These are phyloP conservation scores for Cutaneotrichosporon spelunceum DNA, from an alignment of 1,284 basidiomycete genomes.

Conservation along the genomic window DNA sequence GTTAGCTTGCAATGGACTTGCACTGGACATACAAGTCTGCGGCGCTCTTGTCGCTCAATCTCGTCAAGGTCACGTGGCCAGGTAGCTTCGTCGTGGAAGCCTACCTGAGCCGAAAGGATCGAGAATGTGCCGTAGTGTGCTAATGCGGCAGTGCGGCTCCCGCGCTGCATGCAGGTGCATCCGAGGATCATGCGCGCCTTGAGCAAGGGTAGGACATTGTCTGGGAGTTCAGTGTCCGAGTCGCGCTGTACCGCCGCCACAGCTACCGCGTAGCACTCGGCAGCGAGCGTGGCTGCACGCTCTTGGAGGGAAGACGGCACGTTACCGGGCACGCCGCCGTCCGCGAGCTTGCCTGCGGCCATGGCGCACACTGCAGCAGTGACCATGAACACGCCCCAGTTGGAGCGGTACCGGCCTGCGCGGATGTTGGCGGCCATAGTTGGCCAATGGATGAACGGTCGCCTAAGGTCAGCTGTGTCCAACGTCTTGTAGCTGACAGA, in stretches of 20 bases:
- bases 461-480: neutral
- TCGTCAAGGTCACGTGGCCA: neutral
- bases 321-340: neutral
- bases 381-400: conserved; percentile 2
- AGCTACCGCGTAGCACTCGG: neutral
- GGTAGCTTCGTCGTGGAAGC: neutral
- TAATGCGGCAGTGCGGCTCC: too few relatives aligned
- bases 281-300: neutral
- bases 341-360: neutral
- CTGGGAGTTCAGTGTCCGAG: neutral
- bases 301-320: neutral
- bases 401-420: neutral
- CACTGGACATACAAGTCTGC: neutral
- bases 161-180: conserved; percentile 1
- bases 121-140: conserved; percentile 1
- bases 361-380: neutral
- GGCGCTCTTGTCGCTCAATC: conserved; percentile 4
- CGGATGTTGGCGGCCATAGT: neutral
- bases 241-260: neutral
- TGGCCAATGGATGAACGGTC: conserved; percentile 5
- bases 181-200: neutral
- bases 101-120: neutral
- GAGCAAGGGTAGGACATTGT: neutral
- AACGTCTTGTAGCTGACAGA: neutral
- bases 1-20: neutral